Percentiles rank a stretch among this genome's conserved stretches.
Evolutionary conservation across 495 filamentous ascomycete genomes (phyloP).

Genomic region (Xylaria intraflava): DNA sequence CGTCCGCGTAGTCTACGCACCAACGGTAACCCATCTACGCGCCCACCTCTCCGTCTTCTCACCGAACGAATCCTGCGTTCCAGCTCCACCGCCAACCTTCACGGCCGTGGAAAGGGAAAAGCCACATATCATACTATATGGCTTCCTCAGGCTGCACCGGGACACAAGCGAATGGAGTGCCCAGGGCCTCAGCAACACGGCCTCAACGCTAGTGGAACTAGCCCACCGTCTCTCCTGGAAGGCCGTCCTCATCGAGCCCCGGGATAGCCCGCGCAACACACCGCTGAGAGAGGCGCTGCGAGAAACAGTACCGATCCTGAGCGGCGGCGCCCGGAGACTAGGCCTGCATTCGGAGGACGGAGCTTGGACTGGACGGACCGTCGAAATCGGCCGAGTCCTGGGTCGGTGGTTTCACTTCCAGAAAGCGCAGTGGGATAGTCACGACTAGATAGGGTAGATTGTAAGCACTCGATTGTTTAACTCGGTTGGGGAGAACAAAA

Average conservation of each 20-base stretch:
- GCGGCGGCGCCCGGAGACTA: slow-evolving; percentile 45
- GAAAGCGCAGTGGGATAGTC: slow-evolving; percentile 25
- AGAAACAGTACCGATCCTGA: slow-evolving; percentile 57
- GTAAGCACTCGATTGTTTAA: slow-evolving; percentile 21
- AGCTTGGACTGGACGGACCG: slow-evolving; percentile 59
- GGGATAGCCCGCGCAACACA: slow-evolving; percentile 1
- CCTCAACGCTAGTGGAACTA: slow-evolving; percentile 61
- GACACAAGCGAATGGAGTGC: slow-evolving; percentile 74
- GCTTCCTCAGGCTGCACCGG: slow-evolving; percentile 61
- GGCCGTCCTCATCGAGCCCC: slow-evolving; percentile 31
- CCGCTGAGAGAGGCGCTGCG: slow-evolving; percentile 38
- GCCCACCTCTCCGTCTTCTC: slow-evolving; percentile 60
- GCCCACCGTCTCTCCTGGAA: slow-evolving; percentile 37
- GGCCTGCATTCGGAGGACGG: slow-evolving; percentile 45
- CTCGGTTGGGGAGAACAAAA: too few relatives aligned
- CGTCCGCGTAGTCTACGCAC: slow-evolving; percentile 62
- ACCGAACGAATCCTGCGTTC: slow-evolving; percentile 18
- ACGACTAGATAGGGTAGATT: slow-evolving; percentile 53
- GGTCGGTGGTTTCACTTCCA: slow-evolving; percentile 68
- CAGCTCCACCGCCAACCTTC: slow-evolving; percentile 21
- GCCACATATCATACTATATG: slow-evolving; percentile 54
- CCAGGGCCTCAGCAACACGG: slow-evolving; percentile 67
- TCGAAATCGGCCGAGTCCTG: slow-evolving; percentile 57
- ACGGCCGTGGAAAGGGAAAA: not conserved
- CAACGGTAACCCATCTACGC: slow-evolving; percentile 67